Conservation (phyloP, 2,329 filamentous ascomycete genomes). For the Pestalotiopsis sp. region DNA sequence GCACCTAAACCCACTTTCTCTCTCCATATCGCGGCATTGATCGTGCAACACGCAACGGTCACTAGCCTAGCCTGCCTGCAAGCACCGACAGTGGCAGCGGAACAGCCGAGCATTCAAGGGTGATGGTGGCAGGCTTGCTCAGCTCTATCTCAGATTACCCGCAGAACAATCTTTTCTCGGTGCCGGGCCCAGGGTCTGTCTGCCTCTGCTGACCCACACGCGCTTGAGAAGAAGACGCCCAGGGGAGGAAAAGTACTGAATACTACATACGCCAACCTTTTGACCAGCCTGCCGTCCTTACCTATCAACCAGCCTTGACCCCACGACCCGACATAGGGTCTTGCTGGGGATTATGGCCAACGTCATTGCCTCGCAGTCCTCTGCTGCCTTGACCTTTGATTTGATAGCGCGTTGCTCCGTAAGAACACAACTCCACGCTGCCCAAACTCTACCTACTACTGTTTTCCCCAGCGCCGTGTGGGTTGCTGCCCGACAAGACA, state of each 20-base stretch:
- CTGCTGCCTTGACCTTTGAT: conserved; percentile 75
- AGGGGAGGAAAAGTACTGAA: neutral
- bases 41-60: conserved; percentile 3
- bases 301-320: neutral
- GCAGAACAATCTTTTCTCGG: neutral
- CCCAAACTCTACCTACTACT: neutral
- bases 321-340: neutral
- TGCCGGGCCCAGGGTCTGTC: neutral
- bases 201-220: conserved; percentile 1
- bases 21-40: neutral
- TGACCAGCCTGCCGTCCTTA: too few relatives aligned
- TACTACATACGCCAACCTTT: neutral
- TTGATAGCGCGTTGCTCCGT: conserved; percentile 80
- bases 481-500: conserved; percentile 6
- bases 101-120: neutral
- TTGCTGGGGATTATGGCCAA: conserved; percentile 45
- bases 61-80: neutral
- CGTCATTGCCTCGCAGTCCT: conserved; percentile 49
- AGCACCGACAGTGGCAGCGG: neutral
- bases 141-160: neutral
- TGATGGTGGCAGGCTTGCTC: neutral
- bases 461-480: neutral
- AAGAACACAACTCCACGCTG: conserved; percentile 36
- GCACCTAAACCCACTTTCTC: neutral
- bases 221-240: neutral